Evolutionary conservation across 345 rosid genomes (phyloP), one percentile per base, ranked within the genome.

Genomic region (Xanthoceras sorbifolium): DNA sequence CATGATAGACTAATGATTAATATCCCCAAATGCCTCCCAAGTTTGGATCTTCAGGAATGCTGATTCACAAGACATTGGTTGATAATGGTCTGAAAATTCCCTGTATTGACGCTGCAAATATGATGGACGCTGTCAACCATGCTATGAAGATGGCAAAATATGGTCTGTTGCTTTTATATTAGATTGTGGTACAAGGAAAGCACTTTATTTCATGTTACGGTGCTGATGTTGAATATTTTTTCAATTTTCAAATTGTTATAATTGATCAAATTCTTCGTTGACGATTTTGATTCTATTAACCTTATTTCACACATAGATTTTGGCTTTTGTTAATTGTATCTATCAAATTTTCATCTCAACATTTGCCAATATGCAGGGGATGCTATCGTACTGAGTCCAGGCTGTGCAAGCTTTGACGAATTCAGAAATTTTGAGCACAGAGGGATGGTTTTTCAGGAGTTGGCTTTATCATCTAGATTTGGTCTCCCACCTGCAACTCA

Each of bases 321-420:
- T 17, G 5, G 23, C 42, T 44, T 5, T 65, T 54, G 31, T 26
- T 9, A 50, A 29, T 46, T 29, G 52, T 22, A n/a, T 20, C 15
- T 4, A 10, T 26, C 59, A 69, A 69, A 48, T 25, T n/a, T n/a
- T 9, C 25, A 10, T 69, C 18, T 48, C 23, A 55, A 1, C 15
- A n/a, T 26, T 14, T 3, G 11, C 31, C 29, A 23, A 64, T 22
- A 29, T 59, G 73, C 80, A 78, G 86, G 84, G 18, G 82, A 81
- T 69, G 26, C 78, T 5, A 75, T 78, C 63, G 62, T 84, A 60
- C 76, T 81, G 34, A 81, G 84, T 78, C 82, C 86, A 55, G 86
- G 76, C 4, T 81, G 84, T 46, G 84, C 86, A 9, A 84, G 86
- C 82, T 78, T 78, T 66, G 86, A 84, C 18, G 86, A 84, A 65